Evolutionary conservation across 306 rosid species (phyloP).

Genomic region (Quercus ilex): DNA sequence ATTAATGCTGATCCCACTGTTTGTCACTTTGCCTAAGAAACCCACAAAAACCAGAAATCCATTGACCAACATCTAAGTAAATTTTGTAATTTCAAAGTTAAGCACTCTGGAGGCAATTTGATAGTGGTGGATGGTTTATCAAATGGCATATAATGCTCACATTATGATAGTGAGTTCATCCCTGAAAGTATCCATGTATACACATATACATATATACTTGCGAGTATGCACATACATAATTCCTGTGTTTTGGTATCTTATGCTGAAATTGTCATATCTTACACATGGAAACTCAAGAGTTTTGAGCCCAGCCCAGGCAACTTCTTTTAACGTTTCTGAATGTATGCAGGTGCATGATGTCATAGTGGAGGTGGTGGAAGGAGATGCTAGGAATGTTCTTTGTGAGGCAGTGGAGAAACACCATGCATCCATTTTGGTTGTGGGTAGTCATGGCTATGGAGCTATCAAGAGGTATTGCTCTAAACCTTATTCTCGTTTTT

Average conservation of each 20-base stretch:
- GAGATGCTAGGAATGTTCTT: conserved; percentile 73
- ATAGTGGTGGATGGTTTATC: background rate
- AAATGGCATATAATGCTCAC: background rate
- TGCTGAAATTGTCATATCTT: background rate
- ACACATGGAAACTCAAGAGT: background rate
- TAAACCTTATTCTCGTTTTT: background rate
- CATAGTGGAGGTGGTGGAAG: conserved; percentile 50
- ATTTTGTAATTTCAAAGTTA: background rate
- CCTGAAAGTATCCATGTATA: background rate
- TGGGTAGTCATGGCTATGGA: conserved; percentile 85
- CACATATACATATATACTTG: too few species aligned
- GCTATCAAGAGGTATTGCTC: conserved; percentile 55
- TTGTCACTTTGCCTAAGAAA: too few species aligned
- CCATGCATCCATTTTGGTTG: conserved; percentile 63
- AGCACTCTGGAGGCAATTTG: background rate
- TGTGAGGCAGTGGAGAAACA: conserved; percentile 68
- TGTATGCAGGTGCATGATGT: conserved; percentile 35
- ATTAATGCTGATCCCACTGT: too few species aligned
- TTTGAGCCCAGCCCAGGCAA: background rate
- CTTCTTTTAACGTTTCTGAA: background rate
- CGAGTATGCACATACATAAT: background rate
- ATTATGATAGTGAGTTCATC: background rate
- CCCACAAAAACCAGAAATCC: too few species aligned
- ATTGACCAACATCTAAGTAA: background rate
- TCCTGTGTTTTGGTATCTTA: background rate